phyloP scores from a whole-genome alignment of 2,329 filamentous ascomycete genomes.

The Coniochaeta sp. region DNA sequence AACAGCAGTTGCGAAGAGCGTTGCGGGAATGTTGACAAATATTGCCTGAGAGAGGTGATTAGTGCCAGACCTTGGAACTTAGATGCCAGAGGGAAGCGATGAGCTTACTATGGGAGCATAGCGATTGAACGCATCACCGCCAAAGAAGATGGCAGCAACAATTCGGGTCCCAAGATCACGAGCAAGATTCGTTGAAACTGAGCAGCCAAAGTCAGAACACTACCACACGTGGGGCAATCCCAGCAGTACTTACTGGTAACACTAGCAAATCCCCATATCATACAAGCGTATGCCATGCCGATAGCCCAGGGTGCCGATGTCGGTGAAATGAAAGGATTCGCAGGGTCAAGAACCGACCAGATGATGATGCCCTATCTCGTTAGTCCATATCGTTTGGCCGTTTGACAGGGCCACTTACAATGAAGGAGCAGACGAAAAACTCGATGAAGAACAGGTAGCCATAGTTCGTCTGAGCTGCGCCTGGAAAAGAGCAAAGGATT shows the following conservation, averaged over 20 bases:
- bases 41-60: slow-evolving; percentile 19
- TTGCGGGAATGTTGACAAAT: slow-evolving; percentile 49
- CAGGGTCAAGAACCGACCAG: slow-evolving; percentile 40
- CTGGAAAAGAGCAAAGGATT: slow-evolving; percentile 48
- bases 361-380: background rate
- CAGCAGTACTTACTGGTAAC: slow-evolving; percentile 26
- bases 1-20: slow-evolving; percentile 43
- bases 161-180: slow-evolving; percentile 52
- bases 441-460: slow-evolving; percentile 52
- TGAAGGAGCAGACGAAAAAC: slow-evolving; percentile 51
- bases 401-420: slow-evolving; percentile 31
- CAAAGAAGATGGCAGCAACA: slow-evolving; percentile 51
- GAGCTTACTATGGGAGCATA: background rate
- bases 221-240: background rate
- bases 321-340: slow-evolving; percentile 48
- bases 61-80: background rate
- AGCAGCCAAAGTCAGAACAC: background rate
- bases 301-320: slow-evolving; percentile 43
- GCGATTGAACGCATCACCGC: slow-evolving; percentile 35
- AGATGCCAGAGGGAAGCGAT: background rate
- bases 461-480: slow-evolving; percentile 39
- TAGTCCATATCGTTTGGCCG: background rate
- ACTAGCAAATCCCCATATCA: slow-evolving; percentile 50
- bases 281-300: slow-evolving; percentile 44
- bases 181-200: slow-evolving; percentile 46